Conservation (phyloP, 2,329 filamentous ascomycete species). For the Purpureocillium lavendulum region DNA sequence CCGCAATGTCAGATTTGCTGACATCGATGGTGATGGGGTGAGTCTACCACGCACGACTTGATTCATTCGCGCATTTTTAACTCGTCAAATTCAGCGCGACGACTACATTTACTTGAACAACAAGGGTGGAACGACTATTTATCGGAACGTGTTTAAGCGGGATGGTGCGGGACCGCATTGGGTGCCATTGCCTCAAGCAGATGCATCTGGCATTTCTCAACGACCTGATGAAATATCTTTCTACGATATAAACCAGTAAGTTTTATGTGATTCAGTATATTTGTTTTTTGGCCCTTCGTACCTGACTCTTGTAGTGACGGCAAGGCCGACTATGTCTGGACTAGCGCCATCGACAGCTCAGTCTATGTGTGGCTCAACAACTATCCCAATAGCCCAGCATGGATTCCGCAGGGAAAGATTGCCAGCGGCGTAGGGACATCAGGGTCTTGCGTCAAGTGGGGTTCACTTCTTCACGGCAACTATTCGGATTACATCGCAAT, state of each 20-base stretch:
- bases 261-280: too few relatives aligned
- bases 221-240: slow-evolving; percentile 10
- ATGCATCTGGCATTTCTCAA: slow-evolving; percentile 7
- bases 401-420: slow-evolving; percentile 7
- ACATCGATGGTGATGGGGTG: slow-evolving; percentile 15
- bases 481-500: not conserved
- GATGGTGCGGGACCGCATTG: not conserved
- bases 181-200: not conserved
- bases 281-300: too few relatives aligned
- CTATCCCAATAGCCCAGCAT: slow-evolving; percentile 10
- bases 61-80: too few relatives aligned
- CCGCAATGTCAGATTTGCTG: slow-evolving; percentile 10
- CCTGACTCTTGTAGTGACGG: slow-evolving; percentile 6
- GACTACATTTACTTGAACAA: slow-evolving; percentile 1
- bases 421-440: slow-evolving; percentile 6
- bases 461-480: not conserved
- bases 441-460: not conserved
- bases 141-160: not conserved
- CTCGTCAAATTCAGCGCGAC: not conserved
- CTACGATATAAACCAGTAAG: slow-evolving; percentile 9
- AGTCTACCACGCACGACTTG: not conserved
- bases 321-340: slow-evolving; percentile 13
- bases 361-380: slow-evolving; percentile 11
- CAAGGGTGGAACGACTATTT: not conserved
- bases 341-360: slow-evolving; percentile 6